Evolutionary conservation across 352 stramenopile genomes (phyloP).

Genomic region (Aphanomyces astaci): DNA sequence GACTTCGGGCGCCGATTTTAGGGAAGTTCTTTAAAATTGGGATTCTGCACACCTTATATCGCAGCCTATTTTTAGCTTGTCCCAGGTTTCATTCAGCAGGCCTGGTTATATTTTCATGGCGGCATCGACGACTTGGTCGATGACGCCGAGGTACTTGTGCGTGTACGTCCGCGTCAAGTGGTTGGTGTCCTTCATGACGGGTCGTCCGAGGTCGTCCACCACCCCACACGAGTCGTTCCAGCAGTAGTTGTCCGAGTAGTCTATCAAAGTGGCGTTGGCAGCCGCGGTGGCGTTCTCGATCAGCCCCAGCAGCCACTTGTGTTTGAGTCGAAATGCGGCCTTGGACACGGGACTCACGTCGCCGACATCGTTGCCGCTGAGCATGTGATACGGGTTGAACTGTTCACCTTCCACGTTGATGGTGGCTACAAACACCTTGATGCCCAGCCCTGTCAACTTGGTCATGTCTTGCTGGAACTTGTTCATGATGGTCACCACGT

Average conservation of each 20-base stretch:
- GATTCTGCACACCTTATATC: no score
- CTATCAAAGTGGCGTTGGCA: conserved; percentile 2
- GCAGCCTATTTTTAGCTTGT: no score
- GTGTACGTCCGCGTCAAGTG: neutral
- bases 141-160: neutral
- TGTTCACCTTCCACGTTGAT: conserved; percentile 3
- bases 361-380: neutral
- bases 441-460: neutral
- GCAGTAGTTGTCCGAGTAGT: conserved; percentile 21
- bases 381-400: conserved; percentile 19
- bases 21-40: no score
- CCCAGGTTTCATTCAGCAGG: no score
- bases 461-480: conserved; percentile 4
- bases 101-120: no score
- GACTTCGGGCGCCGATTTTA: no score
- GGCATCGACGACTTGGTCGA: conserved; percentile 5
- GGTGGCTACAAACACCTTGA: conserved; percentile 5
- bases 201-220: neutral
- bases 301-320: neutral
- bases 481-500: neutral
- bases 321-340: neutral
- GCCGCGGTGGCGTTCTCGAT: neutral
- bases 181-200: conserved; percentile 17
- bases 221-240: conserved; percentile 18
- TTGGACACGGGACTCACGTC: neutral